Percentiles rank a stretch among this genome's conserved stretches.
These are phyloP conservation scores for Choiromyces venosus DNA, from an alignment of 495 filamentous ascomycete genomes.

Conservation along the genomic window DNA sequence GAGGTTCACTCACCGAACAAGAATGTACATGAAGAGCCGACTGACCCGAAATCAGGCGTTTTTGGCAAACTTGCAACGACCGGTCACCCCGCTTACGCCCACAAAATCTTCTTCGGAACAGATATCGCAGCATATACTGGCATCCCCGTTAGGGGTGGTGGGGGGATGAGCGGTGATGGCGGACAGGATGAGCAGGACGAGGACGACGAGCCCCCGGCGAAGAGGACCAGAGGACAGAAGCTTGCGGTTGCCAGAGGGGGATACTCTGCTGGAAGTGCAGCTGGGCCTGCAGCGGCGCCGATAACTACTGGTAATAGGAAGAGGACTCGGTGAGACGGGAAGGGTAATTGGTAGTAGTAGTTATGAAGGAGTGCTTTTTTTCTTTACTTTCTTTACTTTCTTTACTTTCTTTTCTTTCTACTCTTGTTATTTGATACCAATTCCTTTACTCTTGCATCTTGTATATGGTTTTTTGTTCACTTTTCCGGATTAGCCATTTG, in stretches of 20 bases:
- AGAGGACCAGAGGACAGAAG: slow-evolving; percentile 33
- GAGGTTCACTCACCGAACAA: slow-evolving; percentile 36
- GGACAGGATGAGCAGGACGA: slow-evolving; percentile 7
- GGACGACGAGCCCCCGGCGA: slow-evolving; percentile 25
- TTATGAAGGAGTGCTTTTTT: slow-evolving; percentile 9
- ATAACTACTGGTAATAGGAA: slow-evolving; percentile 14
- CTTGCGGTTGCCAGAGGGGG: slow-evolving; percentile 28
- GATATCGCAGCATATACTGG: slow-evolving; percentile 21
- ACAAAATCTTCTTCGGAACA: slow-evolving; percentile 26
- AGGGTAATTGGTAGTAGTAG: not conserved
- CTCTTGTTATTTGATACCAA: slow-evolving; percentile 1
- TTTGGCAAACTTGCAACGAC: slow-evolving; percentile 1
- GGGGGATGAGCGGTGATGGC: not conserved
- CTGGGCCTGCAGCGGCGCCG: not conserved
- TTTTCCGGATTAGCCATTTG: slow-evolving; percentile 7
- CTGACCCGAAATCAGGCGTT: slow-evolving; percentile 1
- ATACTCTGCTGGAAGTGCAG: slow-evolving; percentile 6
- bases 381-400: slow-evolving; percentile 2
- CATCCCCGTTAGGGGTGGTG: slow-evolving; percentile 15
- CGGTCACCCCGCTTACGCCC: slow-evolving; percentile 13
- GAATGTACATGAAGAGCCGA: slow-evolving; percentile 12
- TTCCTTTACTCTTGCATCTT: slow-evolving; percentile 9
- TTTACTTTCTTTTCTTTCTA: not conserved
- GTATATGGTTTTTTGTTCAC: not conserved
- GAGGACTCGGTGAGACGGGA: slow-evolving; percentile 14